phyloP scores from a whole-genome alignment of 768 basidiomycete genomes.

The Leccinum boreale region DNA sequence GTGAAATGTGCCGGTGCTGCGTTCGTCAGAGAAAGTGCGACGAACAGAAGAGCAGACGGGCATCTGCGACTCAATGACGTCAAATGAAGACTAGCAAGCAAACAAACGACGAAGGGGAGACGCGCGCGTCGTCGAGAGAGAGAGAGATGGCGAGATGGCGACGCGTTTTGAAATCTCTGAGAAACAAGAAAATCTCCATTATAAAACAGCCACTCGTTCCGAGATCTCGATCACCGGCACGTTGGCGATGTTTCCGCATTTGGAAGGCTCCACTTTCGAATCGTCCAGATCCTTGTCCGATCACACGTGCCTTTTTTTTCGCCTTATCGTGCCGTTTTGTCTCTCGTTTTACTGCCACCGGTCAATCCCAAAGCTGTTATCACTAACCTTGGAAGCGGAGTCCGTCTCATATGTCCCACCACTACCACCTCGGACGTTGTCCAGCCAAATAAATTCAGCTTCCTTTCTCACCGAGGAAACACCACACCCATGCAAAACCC shows the following conservation, averaged over 20 bases:
- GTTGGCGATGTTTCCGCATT: not conserved
- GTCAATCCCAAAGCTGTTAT: not conserved
- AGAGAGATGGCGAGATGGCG: not conserved
- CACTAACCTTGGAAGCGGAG: not conserved
- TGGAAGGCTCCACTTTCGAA: conserved; percentile 20
- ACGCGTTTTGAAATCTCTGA: conserved; percentile 13
- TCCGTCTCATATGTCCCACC: not conserved
- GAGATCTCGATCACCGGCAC: conserved; percentile 23
- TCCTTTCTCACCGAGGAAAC: not conserved
- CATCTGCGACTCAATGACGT: conserved; percentile 17
- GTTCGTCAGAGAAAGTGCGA: conserved; percentile 38
- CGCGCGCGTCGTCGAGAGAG: not conserved
- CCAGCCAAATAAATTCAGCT: not conserved
- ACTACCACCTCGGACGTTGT: not conserved
- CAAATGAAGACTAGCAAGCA: not conserved
- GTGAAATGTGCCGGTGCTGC: conserved; percentile 47
- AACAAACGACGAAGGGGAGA: not conserved
- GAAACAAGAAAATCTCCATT: not conserved
- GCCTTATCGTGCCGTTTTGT: conserved; percentile 12
- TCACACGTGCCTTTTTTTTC: conserved; percentile 17
- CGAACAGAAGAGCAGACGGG: conserved; percentile 1
- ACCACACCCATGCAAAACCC: no score
- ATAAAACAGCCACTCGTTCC: conserved; percentile 6
- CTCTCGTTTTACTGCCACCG: not conserved
- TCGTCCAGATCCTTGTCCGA: conserved; percentile 19